These are phyloP conservation scores for Dovyalis caffra DNA, from an alignment of 345 rosid genomes.

Conservation along the genomic window DNA sequence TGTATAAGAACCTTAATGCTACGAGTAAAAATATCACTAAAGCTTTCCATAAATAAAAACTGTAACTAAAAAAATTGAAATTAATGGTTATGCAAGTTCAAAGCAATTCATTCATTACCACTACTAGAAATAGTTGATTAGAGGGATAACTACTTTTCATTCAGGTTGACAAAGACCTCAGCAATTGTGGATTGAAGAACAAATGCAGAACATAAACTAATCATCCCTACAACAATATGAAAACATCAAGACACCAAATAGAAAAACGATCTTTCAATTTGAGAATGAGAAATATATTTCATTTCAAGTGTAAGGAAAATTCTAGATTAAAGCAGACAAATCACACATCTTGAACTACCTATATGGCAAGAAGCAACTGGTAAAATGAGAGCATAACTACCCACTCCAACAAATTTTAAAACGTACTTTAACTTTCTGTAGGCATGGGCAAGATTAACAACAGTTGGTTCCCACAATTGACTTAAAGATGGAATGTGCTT, in stretches of 20 bases:
- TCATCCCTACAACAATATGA: not conserved
- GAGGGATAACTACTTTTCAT: not conserved
- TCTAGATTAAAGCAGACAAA: not conserved
- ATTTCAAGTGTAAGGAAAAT: not conserved
- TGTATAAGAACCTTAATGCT: not conserved
- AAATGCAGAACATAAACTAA: not conserved
- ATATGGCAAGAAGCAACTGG: constrained; percentile 4
- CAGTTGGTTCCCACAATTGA: constrained; percentile 87
- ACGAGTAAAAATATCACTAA: not conserved
- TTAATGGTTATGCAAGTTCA: not conserved
- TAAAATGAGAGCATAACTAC: constrained; percentile 12
- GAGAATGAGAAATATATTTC: not conserved
- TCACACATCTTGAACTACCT: not conserved
- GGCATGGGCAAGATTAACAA: constrained; percentile 88
- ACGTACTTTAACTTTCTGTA: constrained; percentile 79
- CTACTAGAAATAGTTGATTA: not conserved
- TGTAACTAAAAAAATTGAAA: not conserved
- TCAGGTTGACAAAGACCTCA: not conserved
- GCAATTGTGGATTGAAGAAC: not conserved
- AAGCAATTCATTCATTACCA: not conserved
- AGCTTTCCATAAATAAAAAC: not conserved
- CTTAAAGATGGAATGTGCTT: constrained; percentile 67
- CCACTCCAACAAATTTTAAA: not conserved
- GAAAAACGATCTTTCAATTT: not conserved
- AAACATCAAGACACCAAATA: not conserved